A percentile compares a stretch with the other conserved stretches of the same genome.
Conservation (phyloP, 257 asterid genomes). For the Nicotiana sylvestris region DNA sequence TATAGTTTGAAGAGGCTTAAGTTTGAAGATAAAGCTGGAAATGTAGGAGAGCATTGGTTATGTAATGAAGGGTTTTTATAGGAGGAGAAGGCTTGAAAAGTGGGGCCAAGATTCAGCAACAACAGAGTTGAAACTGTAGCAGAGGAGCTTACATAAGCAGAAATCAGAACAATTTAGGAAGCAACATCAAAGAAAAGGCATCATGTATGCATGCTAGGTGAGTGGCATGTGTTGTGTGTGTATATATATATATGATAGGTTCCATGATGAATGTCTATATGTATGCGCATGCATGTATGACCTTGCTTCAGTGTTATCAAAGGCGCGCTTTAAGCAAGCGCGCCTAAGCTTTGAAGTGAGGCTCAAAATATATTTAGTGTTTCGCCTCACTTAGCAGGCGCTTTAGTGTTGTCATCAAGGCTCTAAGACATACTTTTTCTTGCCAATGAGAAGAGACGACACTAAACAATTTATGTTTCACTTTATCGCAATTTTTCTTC, state of each 20-base stretch:
- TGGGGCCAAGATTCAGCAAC: slow-evolving; percentile 27
- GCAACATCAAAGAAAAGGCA: slow-evolving; percentile 20
- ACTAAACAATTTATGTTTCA: too few species aligned
- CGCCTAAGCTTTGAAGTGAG: too few species aligned
- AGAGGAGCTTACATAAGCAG: slow-evolving; percentile 47
- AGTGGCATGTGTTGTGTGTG: slow-evolving; percentile 7
- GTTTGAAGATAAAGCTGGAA: slow-evolving; percentile 17
- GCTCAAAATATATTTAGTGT: too few species aligned
- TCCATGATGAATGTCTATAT: background rate
- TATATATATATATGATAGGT: background rate
- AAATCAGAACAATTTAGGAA: slow-evolving; percentile 19
- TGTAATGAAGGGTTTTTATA: slow-evolving; percentile 53
- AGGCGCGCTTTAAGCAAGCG: too few species aligned
- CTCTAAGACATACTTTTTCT: too few species aligned
- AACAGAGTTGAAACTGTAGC: slow-evolving; percentile 4
- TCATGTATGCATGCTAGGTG: slow-evolving; percentile 32
- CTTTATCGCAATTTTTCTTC: too few species aligned
- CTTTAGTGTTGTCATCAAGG: too few species aligned
- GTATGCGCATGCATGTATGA: background rate
- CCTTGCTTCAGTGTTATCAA: too few species aligned
- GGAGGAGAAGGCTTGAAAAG: slow-evolving; percentile 25
- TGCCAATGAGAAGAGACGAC: too few species aligned
- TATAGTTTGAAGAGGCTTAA: background rate
- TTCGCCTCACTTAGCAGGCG: too few species aligned
- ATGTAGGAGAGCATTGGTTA: slow-evolving; percentile 36